Evolutionary conservation across 139 green algal genomes (phyloP).

Genomic region (Chloropicon primus): DNA sequence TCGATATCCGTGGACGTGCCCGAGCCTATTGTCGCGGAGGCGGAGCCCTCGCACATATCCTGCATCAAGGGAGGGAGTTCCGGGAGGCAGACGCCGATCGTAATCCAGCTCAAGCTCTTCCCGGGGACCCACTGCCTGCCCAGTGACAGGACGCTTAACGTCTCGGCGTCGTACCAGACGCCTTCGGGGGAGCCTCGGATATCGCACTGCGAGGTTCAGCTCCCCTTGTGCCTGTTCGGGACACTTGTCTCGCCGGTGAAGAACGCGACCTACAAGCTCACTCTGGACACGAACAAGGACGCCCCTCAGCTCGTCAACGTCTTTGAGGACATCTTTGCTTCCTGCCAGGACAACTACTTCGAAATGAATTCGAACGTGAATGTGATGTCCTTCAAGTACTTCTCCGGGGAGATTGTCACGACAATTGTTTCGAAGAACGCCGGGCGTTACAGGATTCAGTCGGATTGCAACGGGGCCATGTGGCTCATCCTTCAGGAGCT

Average conservation of each 20-base stretch:
- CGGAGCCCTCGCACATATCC: neutral
- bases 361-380: conserved; percentile 13
- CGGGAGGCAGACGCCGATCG: neutral
- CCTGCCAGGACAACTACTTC: neutral
- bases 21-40: neutral
- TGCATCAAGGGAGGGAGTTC: neutral
- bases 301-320: conserved; percentile 27
- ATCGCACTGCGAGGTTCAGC: conserved; percentile 12
- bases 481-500: conserved; percentile 48
- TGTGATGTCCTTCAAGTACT: conserved; percentile 35
- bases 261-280: conserved; percentile 19
- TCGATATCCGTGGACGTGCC: neutral
- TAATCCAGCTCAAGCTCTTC: neutral
- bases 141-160: neutral
- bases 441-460: conserved; percentile 45
- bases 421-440: conserved; percentile 48
- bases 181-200: neutral
- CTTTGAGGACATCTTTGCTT: conserved; percentile 20
- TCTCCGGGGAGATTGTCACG: conserved; percentile 23
- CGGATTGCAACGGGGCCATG: conserved; percentile 32
- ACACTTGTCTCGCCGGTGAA: conserved; percentile 26
- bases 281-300: conserved; percentile 34
- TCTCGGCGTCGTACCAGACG: neutral
- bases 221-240: conserved; percentile 31
- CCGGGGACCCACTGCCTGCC: neutral